phyloP scores from a whole-genome alignment of 495 filamentous ascomycete species.

The Xylaria grammica region DNA sequence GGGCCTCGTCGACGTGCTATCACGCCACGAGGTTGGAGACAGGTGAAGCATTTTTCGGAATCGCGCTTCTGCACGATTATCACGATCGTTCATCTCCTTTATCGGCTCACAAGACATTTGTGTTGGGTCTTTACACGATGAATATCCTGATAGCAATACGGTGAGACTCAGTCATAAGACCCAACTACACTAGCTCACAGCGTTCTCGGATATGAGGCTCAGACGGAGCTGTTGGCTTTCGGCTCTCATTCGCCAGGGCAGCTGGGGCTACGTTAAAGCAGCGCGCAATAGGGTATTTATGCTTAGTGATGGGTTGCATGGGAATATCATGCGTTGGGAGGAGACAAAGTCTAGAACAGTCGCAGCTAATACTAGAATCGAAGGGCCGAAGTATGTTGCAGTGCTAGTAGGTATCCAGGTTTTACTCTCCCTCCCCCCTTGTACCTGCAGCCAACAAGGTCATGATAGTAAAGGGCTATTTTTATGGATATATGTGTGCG shows the following conservation, averaged over 20 bases:
- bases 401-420: background rate
- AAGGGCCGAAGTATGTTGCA: background rate
- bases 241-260: background rate
- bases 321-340: background rate
- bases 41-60: background rate
- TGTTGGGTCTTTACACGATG: conserved; percentile 2
- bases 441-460: conserved; percentile 2
- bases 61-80: background rate
- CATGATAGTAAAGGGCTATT: background rate
- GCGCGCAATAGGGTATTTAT: background rate
- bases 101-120: conserved; percentile 4
- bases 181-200: background rate
- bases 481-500: background rate
- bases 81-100: conserved; percentile 12
- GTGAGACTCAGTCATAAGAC: conserved; percentile 13
- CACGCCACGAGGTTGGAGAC: background rate
- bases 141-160: background rate
- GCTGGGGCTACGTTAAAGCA: conserved; percentile 8
- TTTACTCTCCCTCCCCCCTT: background rate
- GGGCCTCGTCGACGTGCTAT: background rate
- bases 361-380: background rate
- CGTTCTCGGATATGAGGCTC: conserved; percentile 3
- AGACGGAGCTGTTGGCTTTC: background rate
- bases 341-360: conserved; percentile 16
- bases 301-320: conserved; percentile 18